These are phyloP conservation scores for Entomortierella chlamydospora DNA, from an alignment of 192 early-diverging fungal species.

Conservation along the genomic window DNA sequence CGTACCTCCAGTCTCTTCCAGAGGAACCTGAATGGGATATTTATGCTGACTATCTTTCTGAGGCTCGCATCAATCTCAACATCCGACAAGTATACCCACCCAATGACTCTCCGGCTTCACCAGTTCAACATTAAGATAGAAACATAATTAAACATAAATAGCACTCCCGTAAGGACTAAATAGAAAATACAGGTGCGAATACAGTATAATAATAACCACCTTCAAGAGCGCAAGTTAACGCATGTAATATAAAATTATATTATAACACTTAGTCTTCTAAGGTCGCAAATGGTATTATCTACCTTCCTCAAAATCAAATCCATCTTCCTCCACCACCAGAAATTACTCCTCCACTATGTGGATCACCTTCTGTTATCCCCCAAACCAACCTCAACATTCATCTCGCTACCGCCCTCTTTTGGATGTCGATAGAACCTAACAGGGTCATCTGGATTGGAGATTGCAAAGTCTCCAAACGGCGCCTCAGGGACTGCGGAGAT, in stretches of 20 bases:
- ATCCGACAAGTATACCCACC: slow-evolving; percentile 82
- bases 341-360: too few species aligned
- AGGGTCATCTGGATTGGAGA: neutral
- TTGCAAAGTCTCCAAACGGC: neutral
- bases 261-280: too few species aligned
- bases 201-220: too few species aligned
- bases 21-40: slow-evolving; percentile 71
- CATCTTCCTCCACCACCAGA: too few species aligned
- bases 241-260: too few species aligned
- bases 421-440: slow-evolving; percentile 1
- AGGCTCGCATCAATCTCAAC: slow-evolving; percentile 90
- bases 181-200: too few species aligned
- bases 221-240: too few species aligned
- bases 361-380: too few species aligned
- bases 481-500: slow-evolving; percentile 31
- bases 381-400: neutral
- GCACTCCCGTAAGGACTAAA: too few species aligned
- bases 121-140: neutral
- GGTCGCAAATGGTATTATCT: too few species aligned
- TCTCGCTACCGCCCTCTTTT: neutral
- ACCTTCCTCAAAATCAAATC: too few species aligned
- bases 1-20: slow-evolving; percentile 61
- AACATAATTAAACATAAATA: too few species aligned
- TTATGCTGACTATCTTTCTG: slow-evolving; percentile 75
- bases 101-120: neutral